Evolutionary conservation across 2,329 filamentous ascomycete species (phyloP).

Genomic region (Apiospora sp.): DNA sequence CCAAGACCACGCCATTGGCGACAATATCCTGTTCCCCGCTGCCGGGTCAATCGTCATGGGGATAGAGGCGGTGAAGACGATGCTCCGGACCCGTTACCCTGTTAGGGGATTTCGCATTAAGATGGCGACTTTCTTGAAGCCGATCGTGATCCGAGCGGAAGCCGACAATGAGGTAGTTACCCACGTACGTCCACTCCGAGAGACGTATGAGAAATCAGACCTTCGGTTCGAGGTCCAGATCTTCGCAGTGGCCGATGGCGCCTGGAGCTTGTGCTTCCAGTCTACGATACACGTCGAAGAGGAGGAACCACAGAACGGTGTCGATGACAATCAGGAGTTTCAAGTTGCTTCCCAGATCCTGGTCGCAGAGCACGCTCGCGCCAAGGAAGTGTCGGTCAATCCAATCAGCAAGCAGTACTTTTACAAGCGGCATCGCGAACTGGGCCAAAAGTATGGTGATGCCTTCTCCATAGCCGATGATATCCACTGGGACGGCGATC

Average conservation of each 20-base stretch:
- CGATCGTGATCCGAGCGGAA: constrained; percentile 23
- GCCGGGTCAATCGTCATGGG: constrained; percentile 44
- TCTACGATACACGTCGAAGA: constrained; percentile 29
- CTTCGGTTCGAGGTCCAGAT: neutral
- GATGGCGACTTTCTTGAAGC: constrained; percentile 44
- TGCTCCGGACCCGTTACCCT: constrained; percentile 28
- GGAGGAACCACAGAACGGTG: constrained; percentile 24
- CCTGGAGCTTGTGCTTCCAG: neutral
- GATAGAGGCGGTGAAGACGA: constrained; percentile 37
- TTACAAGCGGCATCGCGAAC: constrained; percentile 32
- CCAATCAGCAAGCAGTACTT: constrained; percentile 33
- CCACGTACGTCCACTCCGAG: constrained; percentile 37
- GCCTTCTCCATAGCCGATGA: constrained; percentile 34
- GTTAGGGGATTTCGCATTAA: constrained; percentile 32
- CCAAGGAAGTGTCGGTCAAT: constrained; percentile 28
- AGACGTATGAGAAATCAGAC: neutral
- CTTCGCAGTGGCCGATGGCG: neutral
- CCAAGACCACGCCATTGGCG: constrained; percentile 48
- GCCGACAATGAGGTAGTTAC: constrained; percentile 46
- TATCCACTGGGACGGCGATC: constrained; percentile 35
- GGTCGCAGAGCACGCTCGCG: constrained; percentile 24
- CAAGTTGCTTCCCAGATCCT: neutral
- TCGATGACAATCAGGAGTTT: constrained; percentile 17
- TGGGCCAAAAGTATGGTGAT: constrained; percentile 36
- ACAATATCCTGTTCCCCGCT: constrained; percentile 39